Conservation (phyloP, 129 eudicot genomes). For the Dittrichia graveolens region DNA sequence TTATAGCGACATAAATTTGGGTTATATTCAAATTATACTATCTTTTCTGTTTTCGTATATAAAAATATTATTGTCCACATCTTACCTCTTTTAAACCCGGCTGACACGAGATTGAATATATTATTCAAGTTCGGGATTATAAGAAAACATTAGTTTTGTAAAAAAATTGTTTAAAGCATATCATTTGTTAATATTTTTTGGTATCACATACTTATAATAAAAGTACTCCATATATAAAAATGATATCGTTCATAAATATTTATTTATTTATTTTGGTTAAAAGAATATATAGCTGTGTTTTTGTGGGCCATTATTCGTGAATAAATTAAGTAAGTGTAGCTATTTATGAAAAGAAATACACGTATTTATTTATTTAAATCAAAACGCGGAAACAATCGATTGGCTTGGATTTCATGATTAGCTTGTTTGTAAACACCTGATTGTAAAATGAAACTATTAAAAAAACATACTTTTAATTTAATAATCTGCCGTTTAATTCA, state of each 20-base stretch:
- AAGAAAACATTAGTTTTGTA: neutral
- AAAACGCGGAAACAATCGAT: conserved; percentile 35
- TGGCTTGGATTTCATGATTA: conserved; percentile 5
- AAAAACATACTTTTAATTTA: neutral
- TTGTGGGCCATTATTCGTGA: conserved; percentile 5
- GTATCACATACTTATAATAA: neutral
- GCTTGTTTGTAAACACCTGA: neutral
- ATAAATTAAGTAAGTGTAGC: neutral
- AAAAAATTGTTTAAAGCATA: neutral
- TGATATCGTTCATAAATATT: too few species aligned
- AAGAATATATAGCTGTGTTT: neutral
- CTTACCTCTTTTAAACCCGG: too few species aligned
- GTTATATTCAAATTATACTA: neutral
- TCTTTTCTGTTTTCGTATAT: too few species aligned
- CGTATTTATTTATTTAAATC: conserved; percentile 13
- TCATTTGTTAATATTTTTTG: neutral
- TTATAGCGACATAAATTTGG: neutral
- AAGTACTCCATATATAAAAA: neutral
- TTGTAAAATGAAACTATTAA: neutral
- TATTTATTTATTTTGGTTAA: too few species aligned
- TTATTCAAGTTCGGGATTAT: neutral
- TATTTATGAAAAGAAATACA: neutral
- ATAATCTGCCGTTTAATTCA: conserved; percentile 22
- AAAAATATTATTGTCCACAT: too few species aligned
- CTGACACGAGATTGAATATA: too few species aligned